Percentiles rank a stretch among this genome's conserved stretches.
These are phyloP conservation scores for Vitis labrusca DNA, from an alignment of 164 flowering plant genomes.

Conservation along the genomic window DNA sequence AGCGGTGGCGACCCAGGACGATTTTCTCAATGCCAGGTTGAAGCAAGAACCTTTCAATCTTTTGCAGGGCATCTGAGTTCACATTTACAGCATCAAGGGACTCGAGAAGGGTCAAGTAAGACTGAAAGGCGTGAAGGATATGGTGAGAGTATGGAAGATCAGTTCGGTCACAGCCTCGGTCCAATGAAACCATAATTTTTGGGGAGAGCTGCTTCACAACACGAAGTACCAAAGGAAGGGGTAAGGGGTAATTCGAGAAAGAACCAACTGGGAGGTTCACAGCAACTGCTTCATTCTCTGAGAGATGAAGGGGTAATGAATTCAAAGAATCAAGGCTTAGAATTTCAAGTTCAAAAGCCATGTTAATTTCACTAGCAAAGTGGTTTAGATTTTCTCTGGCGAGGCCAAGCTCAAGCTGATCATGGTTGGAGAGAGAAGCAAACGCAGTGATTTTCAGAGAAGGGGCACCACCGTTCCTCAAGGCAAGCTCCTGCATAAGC, in stretches of 20 bases:
- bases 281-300: slow-evolving; percentile 42
- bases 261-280: slow-evolving; percentile 50
- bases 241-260: slow-evolving; percentile 17
- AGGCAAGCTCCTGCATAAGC: slow-evolving; percentile 57
- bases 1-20: slow-evolving; percentile 32
- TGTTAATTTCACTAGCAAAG: slow-evolving; percentile 48
- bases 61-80: slow-evolving; percentile 35
- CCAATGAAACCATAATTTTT: slow-evolving; percentile 50
- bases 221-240: slow-evolving; percentile 42
- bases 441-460: slow-evolving; percentile 59
- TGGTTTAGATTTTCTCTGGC: slow-evolving; percentile 43
- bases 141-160: slow-evolving; percentile 50
- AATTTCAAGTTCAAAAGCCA: slow-evolving; percentile 45
- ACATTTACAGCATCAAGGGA: slow-evolving; percentile 47
- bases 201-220: slow-evolving; percentile 56
- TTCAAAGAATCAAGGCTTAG: slow-evolving; percentile 38
- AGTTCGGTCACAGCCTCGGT: slow-evolving; percentile 43
- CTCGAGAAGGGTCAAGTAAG: slow-evolving; percentile 34
- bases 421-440: slow-evolving; percentile 40
- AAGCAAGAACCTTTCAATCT: slow-evolving; percentile 46
- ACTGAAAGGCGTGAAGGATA: slow-evolving; percentile 39
- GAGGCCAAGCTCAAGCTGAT: slow-evolving; percentile 46
- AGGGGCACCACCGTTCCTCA: slow-evolving; percentile 36
- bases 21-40: slow-evolving; percentile 39
- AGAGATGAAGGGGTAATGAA: slow-evolving; percentile 17